A percentile compares a stretch with the other conserved stretches of the same genome.
These are phyloP conservation scores for Metroxylon sagu DNA, from an alignment of 176 grass and related monocot genomes.

Conservation along the genomic window DNA sequence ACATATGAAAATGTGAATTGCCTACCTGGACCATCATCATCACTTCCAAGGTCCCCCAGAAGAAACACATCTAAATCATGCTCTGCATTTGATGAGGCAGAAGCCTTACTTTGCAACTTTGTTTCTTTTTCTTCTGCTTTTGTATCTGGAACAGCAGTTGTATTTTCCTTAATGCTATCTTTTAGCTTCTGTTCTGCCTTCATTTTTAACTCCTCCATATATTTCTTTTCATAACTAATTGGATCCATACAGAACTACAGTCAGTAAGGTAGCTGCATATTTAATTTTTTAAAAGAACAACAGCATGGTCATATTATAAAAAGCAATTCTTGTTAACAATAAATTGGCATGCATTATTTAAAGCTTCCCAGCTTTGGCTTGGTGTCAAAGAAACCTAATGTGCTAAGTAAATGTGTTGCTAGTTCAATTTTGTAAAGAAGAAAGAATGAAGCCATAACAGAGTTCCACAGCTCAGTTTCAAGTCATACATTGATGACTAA, in stretches of 20 bases:
- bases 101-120: slow-evolving; percentile 66
- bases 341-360: too few relatives aligned
- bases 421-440: too few relatives aligned
- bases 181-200: slow-evolving; percentile 58
- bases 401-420: too few relatives aligned
- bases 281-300: too few relatives aligned
- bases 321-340: too few relatives aligned
- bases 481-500: too few relatives aligned
- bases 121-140: slow-evolving; percentile 35
- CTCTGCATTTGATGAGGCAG: slow-evolving; percentile 55
- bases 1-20: slow-evolving; percentile 7
- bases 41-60: slow-evolving; percentile 82
- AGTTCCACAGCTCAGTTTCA: too few relatives aligned
- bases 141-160: slow-evolving; percentile 25
- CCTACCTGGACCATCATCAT: slow-evolving; percentile 69
- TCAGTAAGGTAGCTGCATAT: background rate
- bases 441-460: too few relatives aligned
- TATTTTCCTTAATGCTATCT: slow-evolving; percentile 40
- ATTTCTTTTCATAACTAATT: slow-evolving; percentile 64
- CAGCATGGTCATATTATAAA: too few relatives aligned
- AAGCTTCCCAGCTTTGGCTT: too few relatives aligned
- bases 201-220: slow-evolving; percentile 73
- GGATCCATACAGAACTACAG: background rate
- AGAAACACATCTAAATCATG: slow-evolving; percentile 93
- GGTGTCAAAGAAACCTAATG: too few relatives aligned